Base-by-base conservation (phyloP, 148 eudicot species). In the Chenopodium album region DNA sequence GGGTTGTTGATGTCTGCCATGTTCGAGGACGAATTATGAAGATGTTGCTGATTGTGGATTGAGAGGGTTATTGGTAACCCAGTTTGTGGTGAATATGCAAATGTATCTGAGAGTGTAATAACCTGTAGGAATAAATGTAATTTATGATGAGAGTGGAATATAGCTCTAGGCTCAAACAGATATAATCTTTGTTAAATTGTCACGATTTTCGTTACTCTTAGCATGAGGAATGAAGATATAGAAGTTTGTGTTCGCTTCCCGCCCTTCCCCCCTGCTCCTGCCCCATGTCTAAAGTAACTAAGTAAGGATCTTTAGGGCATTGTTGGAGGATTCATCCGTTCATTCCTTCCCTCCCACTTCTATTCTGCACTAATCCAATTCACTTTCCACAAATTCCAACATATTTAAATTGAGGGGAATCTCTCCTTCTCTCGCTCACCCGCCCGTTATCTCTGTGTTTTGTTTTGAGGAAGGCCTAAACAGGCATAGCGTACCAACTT, bases 1-100 rank as follows among this genome's bases (percentile, higher is more conserved):
- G 92, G 89, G 64, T 71, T 95, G 84, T 80, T 95, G 80, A 66
- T 92, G 84, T 95, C 97, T 54, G 80, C 93, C 75, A 85, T 93
- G 54, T 82, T 93, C 73, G 90, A 91, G 47, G 94, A 90, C 76
- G 84, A 76, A 72, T 85, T 84, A 72, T 91, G 88, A 92, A 80
- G 85, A 23, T 47, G 26, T 34, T 46, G 44, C 17, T 47, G 66
- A 75, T n/a, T 54, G 79, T 68, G 76, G 44, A 19, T n/a, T 34
- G 44, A 34, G 47, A 28, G 63, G 19, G 48, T 34, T n/a, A 32
- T 19, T 73, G 82, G 20, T 65, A 16, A 28, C 31, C n/a, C 75
- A 80, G 76, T 76, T 75, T 87, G 81, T 84, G 77, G 80, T 76
- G 67, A 83, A 67, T 75, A 67, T 71, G 82, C 80, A 83, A 52